A percentile compares a stretch with the other conserved stretches of the same genome.
Evolutionary conservation across 345 rosid genomes (phyloP).

Genomic region (Nephelium lappaceum): DNA sequence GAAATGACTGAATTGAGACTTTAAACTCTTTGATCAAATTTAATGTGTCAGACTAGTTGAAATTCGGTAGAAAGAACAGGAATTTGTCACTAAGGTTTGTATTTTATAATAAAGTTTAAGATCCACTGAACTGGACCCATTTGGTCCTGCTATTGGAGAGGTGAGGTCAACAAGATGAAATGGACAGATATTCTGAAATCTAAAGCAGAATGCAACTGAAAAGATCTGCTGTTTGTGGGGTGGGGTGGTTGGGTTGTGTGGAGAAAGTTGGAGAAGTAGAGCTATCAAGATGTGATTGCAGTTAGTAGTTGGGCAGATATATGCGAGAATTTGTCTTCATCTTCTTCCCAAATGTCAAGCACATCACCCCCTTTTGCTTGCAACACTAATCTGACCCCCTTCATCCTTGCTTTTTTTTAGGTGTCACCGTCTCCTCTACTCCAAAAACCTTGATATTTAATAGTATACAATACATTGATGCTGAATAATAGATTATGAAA

Average conservation of each 20-base stretch:
- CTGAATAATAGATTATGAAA: neutral
- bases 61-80: neutral
- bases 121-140: neutral
- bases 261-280: conserved; percentile 41
- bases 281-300: conserved; percentile 29
- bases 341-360: neutral
- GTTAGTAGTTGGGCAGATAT: neutral
- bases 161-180: conserved; percentile 8
- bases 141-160: neutral
- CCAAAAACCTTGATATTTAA: conserved; percentile 25
- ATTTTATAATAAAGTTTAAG: neutral
- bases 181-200: conserved; percentile 4
- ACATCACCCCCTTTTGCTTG: neutral
- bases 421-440: conserved; percentile 31
- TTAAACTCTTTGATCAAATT: neutral
- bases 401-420: neutral
- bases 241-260: conserved; percentile 32
- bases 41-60: neutral
- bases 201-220: neutral
- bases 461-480: conserved; percentile 2
- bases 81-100: neutral
- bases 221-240: conserved; percentile 17
- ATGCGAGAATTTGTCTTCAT: neutral
- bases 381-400: neutral
- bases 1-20: neutral